Percentiles rank a stretch among this genome's conserved stretches.
These are phyloP conservation scores for Emericellopsis cladophorae DNA, from an alignment of 2,329 filamentous ascomycete species.

Conservation along the genomic window DNA sequence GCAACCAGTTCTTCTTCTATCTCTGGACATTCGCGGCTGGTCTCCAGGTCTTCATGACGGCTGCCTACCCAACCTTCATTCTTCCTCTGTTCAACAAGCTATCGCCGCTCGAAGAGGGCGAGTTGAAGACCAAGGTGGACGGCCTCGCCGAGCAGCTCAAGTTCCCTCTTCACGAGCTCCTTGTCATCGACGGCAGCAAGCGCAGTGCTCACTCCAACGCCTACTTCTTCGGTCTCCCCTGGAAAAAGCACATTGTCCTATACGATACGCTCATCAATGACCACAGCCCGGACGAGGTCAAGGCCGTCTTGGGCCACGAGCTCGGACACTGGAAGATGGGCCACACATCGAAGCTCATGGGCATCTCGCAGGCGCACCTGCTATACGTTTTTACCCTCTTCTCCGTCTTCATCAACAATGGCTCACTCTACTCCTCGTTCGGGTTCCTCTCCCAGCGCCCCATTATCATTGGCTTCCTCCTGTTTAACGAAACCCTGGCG, in stretches of 20 bases:
- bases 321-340: slow-evolving; percentile 94
- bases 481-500: slow-evolving; percentile 92
- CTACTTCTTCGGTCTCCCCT: slow-evolving; percentile 93
- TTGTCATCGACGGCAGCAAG: slow-evolving; percentile 90
- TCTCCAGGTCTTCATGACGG: slow-evolving; percentile 89
- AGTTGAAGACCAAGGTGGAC: slow-evolving; percentile 81
- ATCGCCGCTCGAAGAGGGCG: slow-evolving; percentile 76
- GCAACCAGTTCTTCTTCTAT: slow-evolving; percentile 94
- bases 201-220: slow-evolving; percentile 79
- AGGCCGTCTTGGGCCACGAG: slow-evolving; percentile 90
- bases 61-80: slow-evolving; percentile 89
- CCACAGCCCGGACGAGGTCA: slow-evolving; percentile 81
- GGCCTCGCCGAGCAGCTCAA: slow-evolving; percentile 68
- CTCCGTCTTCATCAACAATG: slow-evolving; percentile 94
- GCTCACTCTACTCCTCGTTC: slow-evolving; percentile 79
- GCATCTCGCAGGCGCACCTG: slow-evolving; percentile 78
- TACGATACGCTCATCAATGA: slow-evolving; percentile 97
- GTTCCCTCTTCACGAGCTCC: slow-evolving; percentile 85
- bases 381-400: slow-evolving; percentile 97
- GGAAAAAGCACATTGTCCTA: slow-evolving; percentile 99
- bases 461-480: slow-evolving; percentile 92
- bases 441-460: slow-evolving; percentile 75
- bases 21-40: slow-evolving; percentile 86
- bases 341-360: slow-evolving; percentile 85
- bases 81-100: slow-evolving; percentile 97